phyloP scores from a whole-genome alignment of 768 basidiomycete species.

The Suillus weaverae region DNA sequence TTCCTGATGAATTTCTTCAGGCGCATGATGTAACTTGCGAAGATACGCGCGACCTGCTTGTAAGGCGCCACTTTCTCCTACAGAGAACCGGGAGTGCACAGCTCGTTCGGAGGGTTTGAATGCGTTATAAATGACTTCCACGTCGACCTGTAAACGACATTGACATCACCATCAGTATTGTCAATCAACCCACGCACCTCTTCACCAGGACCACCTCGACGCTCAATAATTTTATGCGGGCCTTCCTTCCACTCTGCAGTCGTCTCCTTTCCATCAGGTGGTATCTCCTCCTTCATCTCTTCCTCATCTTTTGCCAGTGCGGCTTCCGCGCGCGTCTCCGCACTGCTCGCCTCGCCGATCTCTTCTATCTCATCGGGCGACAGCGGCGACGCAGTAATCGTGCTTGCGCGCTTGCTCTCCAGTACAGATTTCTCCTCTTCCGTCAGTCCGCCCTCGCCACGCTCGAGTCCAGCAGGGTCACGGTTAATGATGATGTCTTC shows the following conservation, averaged over 20 bases:
- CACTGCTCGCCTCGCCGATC: conserved; percentile 6
- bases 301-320: conserved; percentile 18
- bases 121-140: conserved; percentile 57
- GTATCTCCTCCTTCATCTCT: conserved; percentile 34
- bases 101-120: conserved; percentile 16
- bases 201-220: conserved; percentile 54
- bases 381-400: conserved; percentile 6
- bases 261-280: conserved; percentile 45
- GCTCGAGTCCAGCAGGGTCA: conserved; percentile 59
- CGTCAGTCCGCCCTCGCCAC: conserved; percentile 36
- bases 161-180: conserved; percentile 8
- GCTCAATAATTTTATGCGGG: conserved; percentile 63
- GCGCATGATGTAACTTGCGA: conserved; percentile 17
- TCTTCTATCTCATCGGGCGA: conserved; percentile 15
- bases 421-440: conserved; percentile 30
- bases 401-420: conserved; percentile 26
- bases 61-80: conserved; percentile 1
- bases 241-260: conserved; percentile 71
- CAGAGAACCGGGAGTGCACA: conserved; percentile 8
- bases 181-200: conserved; percentile 49
- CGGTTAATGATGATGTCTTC: conserved; percentile 86
- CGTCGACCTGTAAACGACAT: conserved; percentile 51
- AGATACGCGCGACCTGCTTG: conserved; percentile 14
- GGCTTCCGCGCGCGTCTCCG: conserved; percentile 13
- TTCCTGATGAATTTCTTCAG: conserved; percentile 22